These are phyloP conservation scores for Phytophthora multivora DNA, from an alignment of 352 stramenopile genomes.

Conservation along the genomic window DNA sequence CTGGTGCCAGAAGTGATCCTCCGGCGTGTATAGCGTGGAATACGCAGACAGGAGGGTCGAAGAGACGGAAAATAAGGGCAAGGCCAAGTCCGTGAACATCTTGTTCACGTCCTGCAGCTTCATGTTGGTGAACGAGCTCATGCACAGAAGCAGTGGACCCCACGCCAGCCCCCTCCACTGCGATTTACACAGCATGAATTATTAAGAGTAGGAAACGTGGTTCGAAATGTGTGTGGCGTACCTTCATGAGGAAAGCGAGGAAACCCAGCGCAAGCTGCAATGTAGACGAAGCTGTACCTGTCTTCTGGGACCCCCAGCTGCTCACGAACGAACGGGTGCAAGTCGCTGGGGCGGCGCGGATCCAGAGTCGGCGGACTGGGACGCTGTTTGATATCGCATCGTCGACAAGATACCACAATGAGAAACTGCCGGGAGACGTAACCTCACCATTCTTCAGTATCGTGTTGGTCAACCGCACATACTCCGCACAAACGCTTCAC, in stretches of 20 bases:
- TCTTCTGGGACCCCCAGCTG: conserved; percentile 45
- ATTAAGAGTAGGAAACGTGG: neutral
- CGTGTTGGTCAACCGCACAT: too few relatives aligned
- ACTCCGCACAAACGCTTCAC: too few relatives aligned
- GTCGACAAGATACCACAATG: too few relatives aligned
- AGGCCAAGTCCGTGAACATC: conserved; percentile 65
- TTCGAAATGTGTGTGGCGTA: conserved; percentile 14
- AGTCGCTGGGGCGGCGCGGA: conserved; percentile 57
- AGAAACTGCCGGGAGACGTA: too few relatives aligned
- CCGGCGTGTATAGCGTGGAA: too few relatives aligned
- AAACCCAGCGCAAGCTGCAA: conserved; percentile 63
- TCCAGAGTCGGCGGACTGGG: conserved; percentile 44
- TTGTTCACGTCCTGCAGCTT: conserved; percentile 60
- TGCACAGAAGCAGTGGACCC: conserved; percentile 67
- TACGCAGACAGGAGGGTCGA: conserved; percentile 60
- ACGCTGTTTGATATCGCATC: conserved; percentile 13
- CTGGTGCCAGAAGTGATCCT: too few relatives aligned
- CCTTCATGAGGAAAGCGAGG: conserved; percentile 67
- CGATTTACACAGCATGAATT: neutral
- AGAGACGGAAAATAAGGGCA: conserved; percentile 78
- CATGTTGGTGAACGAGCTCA: conserved; percentile 69
- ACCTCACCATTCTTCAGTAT: too few relatives aligned
- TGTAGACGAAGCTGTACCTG: conserved; percentile 72
- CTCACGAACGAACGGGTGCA: conserved; percentile 76
- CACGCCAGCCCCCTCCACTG: conserved; percentile 74